phyloP scores from a whole-genome alignment of 148 eudicot species.

The Vaccinium myrtillus region DNA sequence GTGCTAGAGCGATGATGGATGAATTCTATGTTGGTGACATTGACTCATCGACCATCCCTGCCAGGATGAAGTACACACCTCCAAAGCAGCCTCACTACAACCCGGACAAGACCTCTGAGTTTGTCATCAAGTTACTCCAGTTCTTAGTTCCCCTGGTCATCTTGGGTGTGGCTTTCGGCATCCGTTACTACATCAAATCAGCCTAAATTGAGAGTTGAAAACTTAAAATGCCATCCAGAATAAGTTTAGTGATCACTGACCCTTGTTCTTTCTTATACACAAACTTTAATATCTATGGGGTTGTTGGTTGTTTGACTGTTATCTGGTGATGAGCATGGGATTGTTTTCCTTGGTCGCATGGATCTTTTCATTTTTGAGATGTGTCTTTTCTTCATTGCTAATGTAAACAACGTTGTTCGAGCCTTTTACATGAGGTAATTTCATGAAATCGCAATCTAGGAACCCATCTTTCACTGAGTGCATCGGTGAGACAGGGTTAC shows the following conservation, averaged over 20 bases:
- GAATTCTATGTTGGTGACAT: slow-evolving; percentile 70
- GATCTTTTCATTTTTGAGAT: no score
- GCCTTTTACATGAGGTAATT: no score
- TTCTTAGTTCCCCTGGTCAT: slow-evolving; percentile 79
- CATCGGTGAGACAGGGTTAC: no score
- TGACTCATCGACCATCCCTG: slow-evolving; percentile 58
- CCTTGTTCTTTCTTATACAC: no score
- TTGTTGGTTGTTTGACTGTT: no score
- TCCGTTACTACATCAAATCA: slow-evolving; percentile 73
- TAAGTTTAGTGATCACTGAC: slow-evolving; percentile 3
- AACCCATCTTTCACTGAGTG: no score
- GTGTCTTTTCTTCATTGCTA: no score
- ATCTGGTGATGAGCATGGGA: no score
- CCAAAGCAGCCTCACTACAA: slow-evolving; percentile 62
- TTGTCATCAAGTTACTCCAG: slow-evolving; percentile 73
- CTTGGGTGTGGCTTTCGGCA: slow-evolving; percentile 64
- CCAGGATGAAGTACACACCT: slow-evolving; percentile 52
- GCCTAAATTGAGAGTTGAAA: slow-evolving; percentile 22
- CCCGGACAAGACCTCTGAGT: slow-evolving; percentile 68
- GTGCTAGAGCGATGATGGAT: slow-evolving; percentile 82
- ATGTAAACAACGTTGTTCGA: no score
- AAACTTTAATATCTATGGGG: no score
- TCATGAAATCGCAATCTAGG: no score
- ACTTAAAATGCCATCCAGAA: background rate
- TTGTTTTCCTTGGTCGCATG: no score